A percentile compares a stretch with the other conserved stretches of the same genome.
phyloP scores from a whole-genome alignment of 2,329 filamentous ascomycete species.

The Talaromyces sp. region DNA sequence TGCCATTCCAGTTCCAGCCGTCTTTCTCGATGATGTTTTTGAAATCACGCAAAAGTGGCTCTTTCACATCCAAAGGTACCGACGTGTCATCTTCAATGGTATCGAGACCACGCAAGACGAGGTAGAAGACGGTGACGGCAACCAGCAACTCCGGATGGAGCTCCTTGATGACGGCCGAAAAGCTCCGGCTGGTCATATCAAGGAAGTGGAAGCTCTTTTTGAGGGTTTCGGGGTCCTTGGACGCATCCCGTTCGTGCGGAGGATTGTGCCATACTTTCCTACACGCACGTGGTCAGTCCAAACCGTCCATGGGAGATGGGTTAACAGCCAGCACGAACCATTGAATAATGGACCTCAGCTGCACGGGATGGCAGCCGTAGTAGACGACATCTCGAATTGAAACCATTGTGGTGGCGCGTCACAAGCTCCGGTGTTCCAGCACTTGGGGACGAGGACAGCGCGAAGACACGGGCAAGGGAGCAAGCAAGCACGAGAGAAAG shows the following conservation, averaged over 20 bases:
- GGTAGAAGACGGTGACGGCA: slow-evolving; percentile 86
- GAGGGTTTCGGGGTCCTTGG: slow-evolving; percentile 68
- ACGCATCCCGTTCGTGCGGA: slow-evolving; percentile 74
- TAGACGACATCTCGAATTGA: slow-evolving; percentile 56
- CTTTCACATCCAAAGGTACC: slow-evolving; percentile 72
- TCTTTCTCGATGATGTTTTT: slow-evolving; percentile 71
- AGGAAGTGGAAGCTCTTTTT: slow-evolving; percentile 83
- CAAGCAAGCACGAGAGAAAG: slow-evolving; percentile 7
- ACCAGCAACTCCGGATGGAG: slow-evolving; percentile 90
- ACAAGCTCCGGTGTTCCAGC: slow-evolving; percentile 3
- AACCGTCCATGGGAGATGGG: too few relatives aligned
- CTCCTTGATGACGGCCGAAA: slow-evolving; percentile 89
- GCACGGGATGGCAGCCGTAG: slow-evolving; percentile 67
- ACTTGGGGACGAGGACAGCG: not conserved
- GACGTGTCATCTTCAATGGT: slow-evolving; percentile 99
- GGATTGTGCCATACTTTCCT: slow-evolving; percentile 98
- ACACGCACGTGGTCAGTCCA: slow-evolving; percentile 3
- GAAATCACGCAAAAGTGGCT: slow-evolving; percentile 79
- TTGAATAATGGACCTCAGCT: slow-evolving; percentile 81
- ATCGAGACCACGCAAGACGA: slow-evolving; percentile 84
- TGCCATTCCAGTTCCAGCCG: slow-evolving; percentile 85
- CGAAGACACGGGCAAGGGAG: slow-evolving; percentile 11
- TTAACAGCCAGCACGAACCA: slow-evolving; percentile 55
- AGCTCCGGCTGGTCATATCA: slow-evolving; percentile 85
- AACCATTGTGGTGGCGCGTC: slow-evolving; percentile 29